Evolutionary conservation across 2,329 filamentous ascomycete species (phyloP).

Genomic region (Aspergillus caelatus): DNA sequence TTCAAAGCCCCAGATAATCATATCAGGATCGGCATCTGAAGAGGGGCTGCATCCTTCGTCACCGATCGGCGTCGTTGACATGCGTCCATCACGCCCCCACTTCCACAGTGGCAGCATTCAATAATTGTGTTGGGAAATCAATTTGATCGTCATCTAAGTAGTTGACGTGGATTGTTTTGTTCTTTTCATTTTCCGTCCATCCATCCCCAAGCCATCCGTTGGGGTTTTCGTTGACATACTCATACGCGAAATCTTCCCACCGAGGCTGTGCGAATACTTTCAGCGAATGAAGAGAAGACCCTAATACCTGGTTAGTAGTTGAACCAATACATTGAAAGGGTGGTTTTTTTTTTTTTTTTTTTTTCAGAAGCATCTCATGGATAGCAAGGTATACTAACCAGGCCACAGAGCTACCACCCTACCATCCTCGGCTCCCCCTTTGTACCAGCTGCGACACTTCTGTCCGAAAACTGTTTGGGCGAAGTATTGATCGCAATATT

Average conservation of each 20-base stretch:
- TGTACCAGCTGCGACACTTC: conserved; percentile 45
- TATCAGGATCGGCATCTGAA: neutral
- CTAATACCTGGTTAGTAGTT: conserved; percentile 17
- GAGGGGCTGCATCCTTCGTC: neutral
- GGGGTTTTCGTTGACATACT: conserved; percentile 38
- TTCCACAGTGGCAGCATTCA: neutral
- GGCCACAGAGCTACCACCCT: conserved; percentile 39
- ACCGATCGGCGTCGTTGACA: neutral
- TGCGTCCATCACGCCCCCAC: neutral
- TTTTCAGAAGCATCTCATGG: neutral
- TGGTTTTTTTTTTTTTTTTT: neutral
- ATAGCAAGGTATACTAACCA: conserved; percentile 22
- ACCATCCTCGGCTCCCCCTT: conserved; percentile 35
- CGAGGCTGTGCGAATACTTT: conserved; percentile 37
- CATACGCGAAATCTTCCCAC: conserved; percentile 44
- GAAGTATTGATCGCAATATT: conserved; percentile 40
- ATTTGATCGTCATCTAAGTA: conserved; percentile 41
- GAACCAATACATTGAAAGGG: neutral
- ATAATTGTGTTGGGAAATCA: conserved; percentile 30
- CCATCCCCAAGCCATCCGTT: conserved; percentile 39
- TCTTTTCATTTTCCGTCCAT: conserved; percentile 38
- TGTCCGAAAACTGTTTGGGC: conserved; percentile 36
- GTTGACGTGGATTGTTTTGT: conserved; percentile 34
- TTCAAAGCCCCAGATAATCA: too few species aligned
- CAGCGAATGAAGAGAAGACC: conserved; percentile 41